These are phyloP conservation scores for Dryas alaskensis DNA, from an alignment of 306 rosid species.

Conservation along the genomic window DNA sequence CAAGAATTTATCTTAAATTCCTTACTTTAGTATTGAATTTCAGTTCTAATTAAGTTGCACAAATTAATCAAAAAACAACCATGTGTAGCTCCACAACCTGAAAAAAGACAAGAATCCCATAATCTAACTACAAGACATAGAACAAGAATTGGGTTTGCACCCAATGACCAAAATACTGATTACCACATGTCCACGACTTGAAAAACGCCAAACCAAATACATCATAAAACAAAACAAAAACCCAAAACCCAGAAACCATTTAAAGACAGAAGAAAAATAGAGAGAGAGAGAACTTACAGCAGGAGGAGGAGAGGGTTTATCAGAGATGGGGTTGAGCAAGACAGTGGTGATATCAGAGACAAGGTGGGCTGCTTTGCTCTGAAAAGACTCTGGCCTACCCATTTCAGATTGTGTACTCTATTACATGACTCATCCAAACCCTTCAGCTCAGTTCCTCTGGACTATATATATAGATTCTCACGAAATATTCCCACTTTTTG, in stretches of 20 bases:
- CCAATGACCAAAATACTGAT: background rate
- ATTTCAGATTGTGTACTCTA: conserved; percentile 20
- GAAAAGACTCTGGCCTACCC: conserved; percentile 74
- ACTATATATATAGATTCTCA: background rate
- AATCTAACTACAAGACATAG: background rate
- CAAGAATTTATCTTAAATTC: background rate
- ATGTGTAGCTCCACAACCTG: background rate
- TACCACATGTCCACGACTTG: background rate
- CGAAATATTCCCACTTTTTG: background rate
- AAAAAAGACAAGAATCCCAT: background rate
- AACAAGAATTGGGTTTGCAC: background rate
- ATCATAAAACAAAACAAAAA: background rate
- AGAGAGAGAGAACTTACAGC: conserved; percentile 46
- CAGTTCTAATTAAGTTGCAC: background rate
- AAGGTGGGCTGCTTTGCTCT: conserved; percentile 70
- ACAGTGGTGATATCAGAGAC: conserved; percentile 86
- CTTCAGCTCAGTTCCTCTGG: background rate
- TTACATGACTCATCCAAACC: background rate
- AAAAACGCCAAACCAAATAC: background rate
- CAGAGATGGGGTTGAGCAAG: conserved; percentile 84
- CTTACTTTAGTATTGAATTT: background rate
- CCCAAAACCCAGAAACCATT: conserved; percentile 21
- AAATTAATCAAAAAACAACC: background rate
- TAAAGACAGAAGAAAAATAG: background rate
- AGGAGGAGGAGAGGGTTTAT: conserved; percentile 42